Conservation (phyloP, 2,329 filamentous ascomycete genomes). For the Ascosphaera apis region DNA sequence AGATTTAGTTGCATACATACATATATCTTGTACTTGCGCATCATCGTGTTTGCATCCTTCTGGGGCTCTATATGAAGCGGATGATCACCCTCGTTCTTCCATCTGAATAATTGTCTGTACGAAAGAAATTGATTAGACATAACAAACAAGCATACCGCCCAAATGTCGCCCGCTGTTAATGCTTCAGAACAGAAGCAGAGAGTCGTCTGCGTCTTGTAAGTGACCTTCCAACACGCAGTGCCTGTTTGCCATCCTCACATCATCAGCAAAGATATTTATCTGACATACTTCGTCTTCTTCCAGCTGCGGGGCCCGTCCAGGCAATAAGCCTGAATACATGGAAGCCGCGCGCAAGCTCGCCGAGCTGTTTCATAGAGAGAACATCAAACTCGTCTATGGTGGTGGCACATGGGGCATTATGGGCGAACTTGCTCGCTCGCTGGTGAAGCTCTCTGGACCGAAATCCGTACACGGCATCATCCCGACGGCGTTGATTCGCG, state of each 20-base stretch:
- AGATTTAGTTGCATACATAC: no score
- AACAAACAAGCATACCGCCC: no score
- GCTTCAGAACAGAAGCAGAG: no score
- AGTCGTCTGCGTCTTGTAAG: constrained; percentile 72
- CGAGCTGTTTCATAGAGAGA: constrained; percentile 45
- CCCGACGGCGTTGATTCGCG: constrained; percentile 57
- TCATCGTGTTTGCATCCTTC: no score
- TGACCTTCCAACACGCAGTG: constrained; percentile 3
- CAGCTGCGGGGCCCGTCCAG: constrained; percentile 60
- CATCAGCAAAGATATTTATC: constrained; percentile 3
- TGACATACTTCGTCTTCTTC: constrained; percentile 2
- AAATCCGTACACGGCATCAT: constrained; percentile 80
- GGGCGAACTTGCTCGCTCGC: constrained; percentile 74
- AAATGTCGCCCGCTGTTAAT: no score
- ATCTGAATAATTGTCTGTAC: no score
- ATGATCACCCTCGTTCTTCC: no score
- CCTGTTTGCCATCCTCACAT: neutral
- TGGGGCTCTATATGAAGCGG: no score
- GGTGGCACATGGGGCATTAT: constrained; percentile 88
- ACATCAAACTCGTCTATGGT: constrained; percentile 76
- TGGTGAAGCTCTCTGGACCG: constrained; percentile 64
- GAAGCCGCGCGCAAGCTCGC: constrained; percentile 58
- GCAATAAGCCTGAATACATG: constrained; percentile 50
- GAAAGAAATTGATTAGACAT: no score
- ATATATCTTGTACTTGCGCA: no score